phyloP scores from a whole-genome alignment of 192 early-diverging fungal species.

The Entomortierella beljakovae region DNA sequence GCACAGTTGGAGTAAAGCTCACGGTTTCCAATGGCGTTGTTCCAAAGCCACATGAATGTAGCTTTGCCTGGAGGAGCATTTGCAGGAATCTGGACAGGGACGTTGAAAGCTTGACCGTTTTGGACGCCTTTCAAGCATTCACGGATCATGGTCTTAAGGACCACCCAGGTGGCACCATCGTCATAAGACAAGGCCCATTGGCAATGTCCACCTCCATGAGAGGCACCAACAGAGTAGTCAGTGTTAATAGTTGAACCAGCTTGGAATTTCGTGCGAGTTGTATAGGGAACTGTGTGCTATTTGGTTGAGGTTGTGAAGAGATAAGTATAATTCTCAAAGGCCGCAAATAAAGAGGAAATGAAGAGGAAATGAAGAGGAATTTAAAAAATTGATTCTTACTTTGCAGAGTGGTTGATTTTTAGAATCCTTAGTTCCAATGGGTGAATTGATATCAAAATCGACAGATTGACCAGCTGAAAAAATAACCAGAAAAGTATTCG shows the following conservation, averaged over 20 bases:
- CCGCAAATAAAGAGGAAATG: not conserved
- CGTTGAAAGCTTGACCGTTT: conserved; percentile 9
- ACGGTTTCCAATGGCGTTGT: conserved; percentile 76
- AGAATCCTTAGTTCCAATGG: conserved; percentile 39
- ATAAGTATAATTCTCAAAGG: too few relatives aligned
- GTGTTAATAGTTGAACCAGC: conserved; percentile 65
- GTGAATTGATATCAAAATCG: conserved; percentile 60
- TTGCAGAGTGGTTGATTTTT: conserved; percentile 57
- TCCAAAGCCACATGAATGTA: conserved; percentile 70
- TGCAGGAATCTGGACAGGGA: conserved; percentile 43
- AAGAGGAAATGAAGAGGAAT: not conserved
- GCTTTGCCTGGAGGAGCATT: conserved; percentile 42
- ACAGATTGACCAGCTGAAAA: conserved; percentile 28
- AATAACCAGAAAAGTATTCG: not conserved
- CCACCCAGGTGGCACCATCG: conserved; percentile 69
- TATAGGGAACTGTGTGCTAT: conserved; percentile 49
- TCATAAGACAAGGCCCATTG: conserved; percentile 75
- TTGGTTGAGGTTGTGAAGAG: too few relatives aligned
- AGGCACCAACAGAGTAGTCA: conserved; percentile 60
- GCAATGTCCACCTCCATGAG: conserved; percentile 76
- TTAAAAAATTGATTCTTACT: not conserved
- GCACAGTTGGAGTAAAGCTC: conserved; percentile 84
- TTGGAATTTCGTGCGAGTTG: conserved; percentile 43
- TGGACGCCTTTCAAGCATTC: conserved; percentile 50
- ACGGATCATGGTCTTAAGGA: conserved; percentile 64